These are phyloP conservation scores for Exophiala xenobiotica DNA, from an alignment of 2,329 filamentous ascomycete species.

Conservation along the genomic window DNA sequence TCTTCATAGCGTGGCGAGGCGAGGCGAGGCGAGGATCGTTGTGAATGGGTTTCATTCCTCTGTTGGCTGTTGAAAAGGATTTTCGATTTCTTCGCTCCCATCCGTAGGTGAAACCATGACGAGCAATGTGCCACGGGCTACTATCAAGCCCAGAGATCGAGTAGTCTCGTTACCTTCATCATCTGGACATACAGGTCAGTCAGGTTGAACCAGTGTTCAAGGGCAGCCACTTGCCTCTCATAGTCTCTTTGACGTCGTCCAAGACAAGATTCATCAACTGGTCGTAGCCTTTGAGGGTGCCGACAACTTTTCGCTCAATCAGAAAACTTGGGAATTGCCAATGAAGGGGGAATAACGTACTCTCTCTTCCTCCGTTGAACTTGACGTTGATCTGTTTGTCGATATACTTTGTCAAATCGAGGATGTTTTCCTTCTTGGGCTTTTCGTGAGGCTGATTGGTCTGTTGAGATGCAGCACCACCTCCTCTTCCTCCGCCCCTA, in stretches of 20 bases:
- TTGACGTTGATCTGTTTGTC: slow-evolving; percentile 94
- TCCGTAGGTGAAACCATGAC: slow-evolving; percentile 91
- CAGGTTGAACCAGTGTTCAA: neutral
- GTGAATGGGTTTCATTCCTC: slow-evolving; percentile 55
- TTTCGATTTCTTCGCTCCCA: slow-evolving; percentile 92
- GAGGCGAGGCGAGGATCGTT: too few relatives aligned
- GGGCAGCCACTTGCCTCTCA: slow-evolving; percentile 65
- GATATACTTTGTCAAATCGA: slow-evolving; percentile 94
- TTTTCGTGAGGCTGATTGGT: slow-evolving; percentile 62
- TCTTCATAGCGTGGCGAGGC: too few relatives aligned
- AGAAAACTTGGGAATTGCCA: neutral
- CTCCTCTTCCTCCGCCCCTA: slow-evolving; percentile 43
- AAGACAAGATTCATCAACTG: slow-evolving; percentile 97
- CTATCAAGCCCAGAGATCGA: slow-evolving; percentile 78
- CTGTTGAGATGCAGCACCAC: slow-evolving; percentile 45
- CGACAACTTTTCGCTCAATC: slow-evolving; percentile 63
- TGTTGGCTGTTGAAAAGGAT: slow-evolving; percentile 79
- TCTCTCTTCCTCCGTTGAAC: slow-evolving; percentile 91
- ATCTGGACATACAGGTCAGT: slow-evolving; percentile 56
- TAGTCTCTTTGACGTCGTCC: slow-evolving; percentile 86
- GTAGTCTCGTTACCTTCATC: slow-evolving; percentile 87
- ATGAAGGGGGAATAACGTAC: slow-evolving; percentile 48
- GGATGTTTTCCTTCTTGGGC: slow-evolving; percentile 98
- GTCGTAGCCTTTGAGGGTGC: slow-evolving; percentile 91
- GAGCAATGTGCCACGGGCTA: slow-evolving; percentile 86